These are phyloP conservation scores for Clarireedia hainanense DNA, from an alignment of 2,329 filamentous ascomycete species.

Conservation along the genomic window DNA sequence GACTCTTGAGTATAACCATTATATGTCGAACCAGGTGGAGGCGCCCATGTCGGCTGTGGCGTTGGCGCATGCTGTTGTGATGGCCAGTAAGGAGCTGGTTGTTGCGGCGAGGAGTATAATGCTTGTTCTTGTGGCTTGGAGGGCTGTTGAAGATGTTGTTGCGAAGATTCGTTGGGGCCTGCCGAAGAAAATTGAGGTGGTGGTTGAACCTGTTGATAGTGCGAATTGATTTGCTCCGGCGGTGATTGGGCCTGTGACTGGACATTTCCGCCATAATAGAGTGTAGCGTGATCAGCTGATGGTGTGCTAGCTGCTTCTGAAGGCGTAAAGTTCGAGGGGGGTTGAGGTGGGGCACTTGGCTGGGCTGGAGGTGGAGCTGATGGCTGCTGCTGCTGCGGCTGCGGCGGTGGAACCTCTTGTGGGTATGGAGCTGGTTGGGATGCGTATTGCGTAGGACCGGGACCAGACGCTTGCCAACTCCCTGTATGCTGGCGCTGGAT, in stretches of 20 bases:
- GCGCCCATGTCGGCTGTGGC: constrained; percentile 34
- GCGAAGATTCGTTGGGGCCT: constrained; percentile 19
- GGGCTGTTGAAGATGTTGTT: constrained; percentile 20
- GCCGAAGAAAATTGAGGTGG: constrained; percentile 28
- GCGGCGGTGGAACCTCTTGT: constrained; percentile 19
- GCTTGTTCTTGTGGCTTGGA: constrained; percentile 23
- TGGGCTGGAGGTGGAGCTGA: constrained; percentile 25
- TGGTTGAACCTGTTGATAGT: constrained; percentile 23
- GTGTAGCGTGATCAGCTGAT: constrained; percentile 45
- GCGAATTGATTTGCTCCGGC: constrained; percentile 30
- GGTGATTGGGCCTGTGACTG: constrained; percentile 33
- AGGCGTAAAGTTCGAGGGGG: constrained; percentile 26
- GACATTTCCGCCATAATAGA: constrained; percentile 45
- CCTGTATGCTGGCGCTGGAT: constrained; percentile 39
- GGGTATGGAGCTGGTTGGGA: constrained; percentile 16
- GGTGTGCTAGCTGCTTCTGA: constrained; percentile 30
- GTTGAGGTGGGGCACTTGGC: constrained; percentile 28
- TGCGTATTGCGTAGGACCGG: constrained; percentile 12
- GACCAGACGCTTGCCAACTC: constrained; percentile 39
- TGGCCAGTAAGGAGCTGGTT: constrained; percentile 43
- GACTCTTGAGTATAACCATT: constrained; percentile 48
- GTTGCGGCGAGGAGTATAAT: constrained; percentile 14
- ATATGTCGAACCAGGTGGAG: constrained; percentile 32
- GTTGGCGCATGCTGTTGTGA: constrained; percentile 35
- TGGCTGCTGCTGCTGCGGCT: constrained; percentile 25